phyloP scores from a whole-genome alignment of 768 basidiomycete species.

The Pulveroboletus sp. region DNA sequence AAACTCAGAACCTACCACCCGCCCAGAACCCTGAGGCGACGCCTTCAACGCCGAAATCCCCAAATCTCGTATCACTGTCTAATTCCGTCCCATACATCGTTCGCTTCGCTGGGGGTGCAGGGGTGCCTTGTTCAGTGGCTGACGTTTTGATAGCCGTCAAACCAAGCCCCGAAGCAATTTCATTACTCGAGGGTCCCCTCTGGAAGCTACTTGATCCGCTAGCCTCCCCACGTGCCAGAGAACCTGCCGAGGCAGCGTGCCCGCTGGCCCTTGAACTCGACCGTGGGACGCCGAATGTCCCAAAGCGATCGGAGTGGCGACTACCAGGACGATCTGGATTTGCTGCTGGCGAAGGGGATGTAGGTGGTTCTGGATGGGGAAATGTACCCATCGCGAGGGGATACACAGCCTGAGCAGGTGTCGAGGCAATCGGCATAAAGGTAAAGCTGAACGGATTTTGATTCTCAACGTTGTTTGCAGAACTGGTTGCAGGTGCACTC shows the following conservation, averaged over 20 bases:
- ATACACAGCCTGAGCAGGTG: conserved; percentile 43
- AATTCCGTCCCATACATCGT: conserved; percentile 86
- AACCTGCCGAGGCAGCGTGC: conserved; percentile 26
- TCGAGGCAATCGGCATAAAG: conserved; percentile 50
- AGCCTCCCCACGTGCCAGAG: conserved; percentile 24
- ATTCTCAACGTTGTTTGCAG: conserved; percentile 50
- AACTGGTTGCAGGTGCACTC: conserved; percentile 38
- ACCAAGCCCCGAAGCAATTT: conserved; percentile 43
- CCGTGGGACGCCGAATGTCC: conserved; percentile 32
- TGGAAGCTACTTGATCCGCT: conserved; percentile 27
- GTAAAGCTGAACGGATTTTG: conserved; percentile 51
- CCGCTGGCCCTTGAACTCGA: conserved; percentile 37
- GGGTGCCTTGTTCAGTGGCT: conserved; percentile 38
- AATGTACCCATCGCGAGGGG: conserved; percentile 36
- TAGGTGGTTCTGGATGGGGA: conserved; percentile 34
- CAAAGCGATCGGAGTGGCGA: conserved; percentile 32
- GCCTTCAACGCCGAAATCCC: conserved; percentile 78
- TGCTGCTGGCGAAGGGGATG: conserved; percentile 31
- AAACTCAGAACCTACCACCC: conserved; percentile 40
- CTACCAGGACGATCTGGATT: conserved; percentile 32
- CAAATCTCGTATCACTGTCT: conserved; percentile 78
- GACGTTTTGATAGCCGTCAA: conserved; percentile 37
- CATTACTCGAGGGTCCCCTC: conserved; percentile 40
- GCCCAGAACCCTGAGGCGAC: conserved; percentile 73
- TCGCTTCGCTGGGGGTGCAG: conserved; percentile 48